Base-by-base conservation (phyloP, 2,329 filamentous ascomycete species). In the Pezicula neosporulosa region DNA sequence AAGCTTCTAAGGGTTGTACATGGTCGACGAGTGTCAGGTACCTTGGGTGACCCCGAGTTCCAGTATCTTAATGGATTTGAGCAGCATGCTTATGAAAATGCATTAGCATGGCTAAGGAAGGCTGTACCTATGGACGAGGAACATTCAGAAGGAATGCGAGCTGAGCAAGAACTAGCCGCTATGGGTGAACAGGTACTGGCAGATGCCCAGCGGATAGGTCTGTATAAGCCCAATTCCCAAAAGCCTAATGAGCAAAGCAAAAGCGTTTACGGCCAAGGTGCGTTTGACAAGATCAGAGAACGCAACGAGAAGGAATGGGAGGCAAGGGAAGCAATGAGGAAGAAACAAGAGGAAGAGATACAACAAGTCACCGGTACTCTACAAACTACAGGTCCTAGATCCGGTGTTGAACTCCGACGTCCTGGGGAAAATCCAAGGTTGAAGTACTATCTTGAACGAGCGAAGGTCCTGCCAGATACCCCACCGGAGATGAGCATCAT, bases 1-100 rank as follows among this genome's bases (percentile, higher is more conserved):
- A 68, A 67, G 42, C 65, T 86, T 41, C 66, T 86, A 46, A 71
- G 72, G 48, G 78, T 86, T 46, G 66, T 86, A 12, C 83, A 87
- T 62, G 83, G 83, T 8, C 76, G 82, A 35, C 74, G 83, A 38
- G 81, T 87, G 19, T 81, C 83, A 7, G 83, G 83, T 33, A 85
- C 82, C 3, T 70, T 86, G 39, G 76, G 82, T 10, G 83, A 86
- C 60, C 82, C 82, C 2, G 70, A 68, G 4, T 72, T 80, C 44
- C 67, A 45, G 13, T 39, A 12, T 30, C 50, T 53, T 16, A 38
- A 51, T 37, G 36, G 44, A 8, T 60, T 55, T 42, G 53, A 62
- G 38, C 30, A 51, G 36, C 27, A 36, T 12, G 72, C 81, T 52
- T 68, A 76, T 15, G 63, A 67, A 15, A 71, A 61, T 39, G 83